Percentiles rank a stretch among this genome's conserved stretches.
Evolutionary conservation across 2,329 filamentous ascomycete species (phyloP).

Genomic region (Phyllosticta paracitricarpa): DNA sequence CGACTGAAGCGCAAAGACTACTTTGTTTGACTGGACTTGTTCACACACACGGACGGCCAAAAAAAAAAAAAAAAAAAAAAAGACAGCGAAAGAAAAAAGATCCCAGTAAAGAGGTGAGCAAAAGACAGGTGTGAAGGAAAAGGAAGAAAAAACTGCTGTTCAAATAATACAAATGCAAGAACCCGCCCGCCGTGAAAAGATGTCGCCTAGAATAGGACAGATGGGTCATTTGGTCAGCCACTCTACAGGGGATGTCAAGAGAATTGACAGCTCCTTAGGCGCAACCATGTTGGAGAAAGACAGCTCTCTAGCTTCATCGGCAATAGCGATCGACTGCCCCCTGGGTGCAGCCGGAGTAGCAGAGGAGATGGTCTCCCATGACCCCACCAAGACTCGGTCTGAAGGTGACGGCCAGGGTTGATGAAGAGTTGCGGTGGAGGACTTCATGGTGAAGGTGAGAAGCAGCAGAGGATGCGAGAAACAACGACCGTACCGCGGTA

Average conservation of each 20-base stretch:
- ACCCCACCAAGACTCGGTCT: too few relatives aligned
- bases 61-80: background rate
- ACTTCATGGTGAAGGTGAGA: background rate
- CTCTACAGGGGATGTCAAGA: too few relatives aligned
- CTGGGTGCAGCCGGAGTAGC: too few relatives aligned
- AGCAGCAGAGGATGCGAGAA: background rate
- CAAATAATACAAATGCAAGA: conserved; percentile 10
- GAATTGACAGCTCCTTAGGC: too few relatives aligned
- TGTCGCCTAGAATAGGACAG: background rate
- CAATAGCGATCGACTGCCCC: background rate
- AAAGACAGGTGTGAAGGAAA: background rate
- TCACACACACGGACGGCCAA: background rate
- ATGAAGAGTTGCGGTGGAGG: too few relatives aligned
- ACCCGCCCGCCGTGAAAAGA: conserved; percentile 7
- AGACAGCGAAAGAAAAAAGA: background rate
- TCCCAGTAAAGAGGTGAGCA: too few relatives aligned
- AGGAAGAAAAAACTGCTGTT: background rate
- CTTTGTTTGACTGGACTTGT: background rate
- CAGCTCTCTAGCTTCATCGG: background rate
- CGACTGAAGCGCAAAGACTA: background rate
- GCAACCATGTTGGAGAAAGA: too few relatives aligned
- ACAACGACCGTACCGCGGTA: background rate
- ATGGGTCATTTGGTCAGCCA: background rate
- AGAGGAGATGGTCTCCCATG: too few relatives aligned
- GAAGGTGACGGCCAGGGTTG: too few relatives aligned